Evolutionary conservation across 768 basidiomycete genomes (phyloP), one percentile per base, ranked within the genome.

Genomic region (Thelephora aurantiotincta): DNA sequence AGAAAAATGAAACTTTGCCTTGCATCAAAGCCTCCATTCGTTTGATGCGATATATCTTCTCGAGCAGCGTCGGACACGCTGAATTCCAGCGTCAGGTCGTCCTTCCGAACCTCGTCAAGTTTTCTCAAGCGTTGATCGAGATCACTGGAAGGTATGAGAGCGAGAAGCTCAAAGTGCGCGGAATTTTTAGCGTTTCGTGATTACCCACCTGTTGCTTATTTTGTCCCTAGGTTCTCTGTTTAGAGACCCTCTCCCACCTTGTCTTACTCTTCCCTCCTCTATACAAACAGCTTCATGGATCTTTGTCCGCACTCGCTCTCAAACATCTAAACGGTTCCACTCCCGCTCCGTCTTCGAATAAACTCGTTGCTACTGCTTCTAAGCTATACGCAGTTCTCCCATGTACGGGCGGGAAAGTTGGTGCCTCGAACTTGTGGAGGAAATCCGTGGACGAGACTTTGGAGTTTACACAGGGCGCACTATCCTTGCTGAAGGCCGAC

Each of bases 51-150:
- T 63, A 70, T 18, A 70, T 91, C 3, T 82, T 88, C 56, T 72
- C 70, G 22, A 66, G 65, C 46, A 76, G 80, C 2, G 63, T 64
- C 19, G 74, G 77, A 58, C 66, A 75, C n/a, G 67, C 78, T 23
- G 88, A 90, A 61, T 90, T 88, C 61, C 84, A 89, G 58, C 70
- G 89, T 57, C 87, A 90, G 61, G 67, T 88, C 3, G 74, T 74
- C 33, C 67, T 70, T 4, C 87, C 89, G 2, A 78, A 78, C 55
- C 69, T 88, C 20, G 70, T 79, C 14, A 90, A 87, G 64, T 78
- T 82, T 59, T 77, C 77, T 22, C 54, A 66, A 36, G 73, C 75
- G 2, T 63, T 89, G 33, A 60, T 83, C 26, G 59, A 65, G 3
- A 59, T 86, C 19, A 71, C 69, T 5, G 78, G 82, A 43, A 74